Evolutionary conservation across 768 basidiomycete genomes (phyloP), one percentile per base, ranked within the genome.

Genomic region (Lyophyllum semitale): DNA sequence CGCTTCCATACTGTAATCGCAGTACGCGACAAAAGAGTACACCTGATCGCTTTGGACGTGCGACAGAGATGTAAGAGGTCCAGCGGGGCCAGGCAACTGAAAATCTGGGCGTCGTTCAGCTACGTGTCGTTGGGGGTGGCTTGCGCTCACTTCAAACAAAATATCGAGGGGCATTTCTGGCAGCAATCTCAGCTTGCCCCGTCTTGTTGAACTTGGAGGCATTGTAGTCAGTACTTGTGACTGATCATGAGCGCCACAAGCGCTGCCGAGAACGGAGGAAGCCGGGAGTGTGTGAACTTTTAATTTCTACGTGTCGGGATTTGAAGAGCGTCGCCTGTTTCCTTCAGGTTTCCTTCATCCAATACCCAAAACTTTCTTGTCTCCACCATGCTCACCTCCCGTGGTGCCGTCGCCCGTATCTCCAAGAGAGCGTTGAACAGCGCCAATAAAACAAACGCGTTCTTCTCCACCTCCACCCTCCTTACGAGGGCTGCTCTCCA

Each of bases 361-460:
- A 61, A 60, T 60, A 66, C 67, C 63, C 60, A 56, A 56, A 60
- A 61, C 68, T 63, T 65, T 62, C 64, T 68, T 63, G 52, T 63
- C 62, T 66, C 61, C 74, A 80, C 78, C 77, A 93, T 93, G 91
- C 82, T 92, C 80, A 90, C 88, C 75, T 79, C 89, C 66, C 89
- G 91, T 74, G 89, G 89, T 77, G 83, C 88, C 72, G 84, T 92
- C 74, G 82, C 89, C 72, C 91, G 92, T 76, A 80, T 94, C 74
- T 89, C 92, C 58, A 88, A 85, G 82, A 87, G 90, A 79, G 88
- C 89, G 65, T 79, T 85, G 71, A 85, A 85, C 71, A 84, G 77
- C 71, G 83, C 85, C 65, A 88, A 84, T 76, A 85, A 84, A 76
- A 83, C 88, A 18, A 84, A 78, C 73, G 85, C 89, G 70, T 88